Evolutionary conservation across 176 grass and related monocot genomes (phyloP).

Genomic region (Rhynchospora pubera): DNA sequence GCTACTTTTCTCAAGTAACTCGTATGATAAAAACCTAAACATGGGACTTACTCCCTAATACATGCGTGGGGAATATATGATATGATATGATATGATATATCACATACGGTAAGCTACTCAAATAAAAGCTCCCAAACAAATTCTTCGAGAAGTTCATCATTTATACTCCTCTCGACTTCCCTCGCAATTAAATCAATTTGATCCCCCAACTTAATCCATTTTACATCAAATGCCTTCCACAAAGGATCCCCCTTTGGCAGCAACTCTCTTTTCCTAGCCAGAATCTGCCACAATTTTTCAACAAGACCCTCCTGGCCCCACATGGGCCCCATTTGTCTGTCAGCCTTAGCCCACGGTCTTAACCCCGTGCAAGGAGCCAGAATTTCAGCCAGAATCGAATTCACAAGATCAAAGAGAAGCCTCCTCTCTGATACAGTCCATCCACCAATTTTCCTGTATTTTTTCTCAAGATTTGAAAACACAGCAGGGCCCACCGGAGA

Average conservation of each 20-base stretch:
- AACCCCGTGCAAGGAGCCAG: constrained; percentile 60
- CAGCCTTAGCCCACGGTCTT: constrained; percentile 48
- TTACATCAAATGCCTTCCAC: constrained; percentile 31
- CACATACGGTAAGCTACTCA: background rate
- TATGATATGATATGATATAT: too few relatives aligned
- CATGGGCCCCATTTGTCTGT: constrained; percentile 35
- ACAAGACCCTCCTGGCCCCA: constrained; percentile 75
- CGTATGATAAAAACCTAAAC: background rate
- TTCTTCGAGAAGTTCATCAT: constrained; percentile 68
- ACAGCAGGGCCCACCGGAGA: constrained; percentile 39
- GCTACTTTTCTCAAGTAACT: background rate
- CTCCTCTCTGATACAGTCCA: constrained; percentile 63
- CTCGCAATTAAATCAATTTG: constrained; percentile 46
- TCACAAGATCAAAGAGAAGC: constrained; percentile 68
- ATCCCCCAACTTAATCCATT: constrained; percentile 47
- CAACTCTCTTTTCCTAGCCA: constrained; percentile 29
- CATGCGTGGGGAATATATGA: background rate
- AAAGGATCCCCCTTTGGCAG: constrained; percentile 32
- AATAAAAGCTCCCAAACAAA: constrained; percentile 37
- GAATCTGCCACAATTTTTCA: constrained; percentile 51
- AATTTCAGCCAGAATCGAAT: constrained; percentile 58
- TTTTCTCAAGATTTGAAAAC: constrained; percentile 81
- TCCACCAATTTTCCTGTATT: constrained; percentile 38
- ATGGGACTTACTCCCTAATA: background rate
- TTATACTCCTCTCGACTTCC: constrained; percentile 68